Evolutionary conservation across 768 basidiomycete genomes (phyloP).

Genomic region (Amanita subjunquillea): DNA sequence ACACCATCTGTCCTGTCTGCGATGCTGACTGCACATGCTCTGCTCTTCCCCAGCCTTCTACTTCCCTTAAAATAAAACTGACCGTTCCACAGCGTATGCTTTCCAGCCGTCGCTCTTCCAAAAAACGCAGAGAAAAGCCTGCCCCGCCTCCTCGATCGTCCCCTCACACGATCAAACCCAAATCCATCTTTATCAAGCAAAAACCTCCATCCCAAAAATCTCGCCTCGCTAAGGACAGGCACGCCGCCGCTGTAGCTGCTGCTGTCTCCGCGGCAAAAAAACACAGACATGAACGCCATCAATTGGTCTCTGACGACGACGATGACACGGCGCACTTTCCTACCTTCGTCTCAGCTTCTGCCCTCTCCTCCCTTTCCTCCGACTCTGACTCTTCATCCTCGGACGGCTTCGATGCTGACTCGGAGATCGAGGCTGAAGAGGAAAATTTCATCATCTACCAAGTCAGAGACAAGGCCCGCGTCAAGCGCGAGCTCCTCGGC

Average conservation of each 20-base stretch:
- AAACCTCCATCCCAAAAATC: slow-evolving; percentile 11
- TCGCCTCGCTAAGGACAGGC: slow-evolving; percentile 8
- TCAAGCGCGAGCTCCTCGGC: slow-evolving; percentile 51
- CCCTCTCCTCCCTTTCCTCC: slow-evolving; percentile 36
- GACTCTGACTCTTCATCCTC: slow-evolving; percentile 40
- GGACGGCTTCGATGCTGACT: slow-evolving; percentile 43
- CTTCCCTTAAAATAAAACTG: slow-evolving; percentile 64
- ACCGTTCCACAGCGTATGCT: slow-evolving; percentile 50
- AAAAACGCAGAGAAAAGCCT: too few species aligned
- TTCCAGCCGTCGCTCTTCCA: slow-evolving; percentile 23
- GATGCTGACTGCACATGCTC: slow-evolving; percentile 82
- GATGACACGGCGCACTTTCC: slow-evolving; percentile 31
- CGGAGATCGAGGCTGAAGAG: slow-evolving; percentile 51
- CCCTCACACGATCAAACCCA: slow-evolving; percentile 6
- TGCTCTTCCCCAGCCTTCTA: slow-evolving; percentile 19
- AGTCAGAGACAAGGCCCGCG: slow-evolving; percentile 37
- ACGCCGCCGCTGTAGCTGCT: slow-evolving; percentile 9
- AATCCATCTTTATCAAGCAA: slow-evolving; percentile 5
- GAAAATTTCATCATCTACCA: slow-evolving; percentile 47
- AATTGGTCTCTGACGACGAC: slow-evolving; percentile 8
- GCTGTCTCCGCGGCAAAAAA: slow-evolving; percentile 20
- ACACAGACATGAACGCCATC: slow-evolving; percentile 27
- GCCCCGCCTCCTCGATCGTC: slow-evolving; percentile 5
- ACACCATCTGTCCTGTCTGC: slow-evolving; percentile 86
- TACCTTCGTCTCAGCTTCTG: slow-evolving; percentile 61